Base-by-base conservation (phyloP, 1,284 basidiomycete species). In the Volvariella volvacea region DNA sequence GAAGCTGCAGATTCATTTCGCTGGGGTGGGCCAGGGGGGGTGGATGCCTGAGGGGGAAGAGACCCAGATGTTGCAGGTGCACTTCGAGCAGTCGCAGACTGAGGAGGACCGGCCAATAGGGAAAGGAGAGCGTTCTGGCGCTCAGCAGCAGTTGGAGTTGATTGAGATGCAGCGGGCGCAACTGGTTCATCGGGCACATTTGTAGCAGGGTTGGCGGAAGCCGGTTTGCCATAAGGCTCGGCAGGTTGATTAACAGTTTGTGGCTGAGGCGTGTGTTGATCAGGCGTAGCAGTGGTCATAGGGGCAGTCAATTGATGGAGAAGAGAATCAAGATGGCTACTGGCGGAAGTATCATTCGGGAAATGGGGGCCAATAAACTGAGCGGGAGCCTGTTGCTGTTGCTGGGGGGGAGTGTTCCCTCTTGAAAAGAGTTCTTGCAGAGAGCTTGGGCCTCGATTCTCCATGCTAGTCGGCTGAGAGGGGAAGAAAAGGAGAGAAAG, bases 91-190 rank as follows among this genome's bases (percentile, higher is more conserved):
- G 56, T 51, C 15, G 51, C 42, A 46, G 61, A 46, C 49, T 74
- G 51, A 37, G 73, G 62, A 25, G 69, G 63, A 41, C 71, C 68
- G 47, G 81, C 73, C 30, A 88, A 69, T 31, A 89, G 67, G 49
- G 81, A 81, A 43, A 89, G 66, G 33, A 89, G 68, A 1, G 84
- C 82, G 54, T 74, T 85, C 63, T 88, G 83, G 47, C 83, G 71
- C 46, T 85, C 83, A 1, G 70, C 62, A 44, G 75, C 65, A 42
- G 74, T 64, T 48, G 71, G 66, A 28, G 64, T 58, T 48, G 64
- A 61, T 12, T 8, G 4, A 16, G 69, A 64, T 50, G 61, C 28
- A 37, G 69, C 65, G 47, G 60, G 38, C 8, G 34, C 8, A 20
- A 36, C 15, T 15, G 73, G 70, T 40, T 75, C 76, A 48, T 80